Percentiles rank a stretch among this genome's conserved stretches.
Evolutionary conservation across 1,139 yeast genomes (phyloP).

Genomic region (Yamadazyma mexicana): DNA sequence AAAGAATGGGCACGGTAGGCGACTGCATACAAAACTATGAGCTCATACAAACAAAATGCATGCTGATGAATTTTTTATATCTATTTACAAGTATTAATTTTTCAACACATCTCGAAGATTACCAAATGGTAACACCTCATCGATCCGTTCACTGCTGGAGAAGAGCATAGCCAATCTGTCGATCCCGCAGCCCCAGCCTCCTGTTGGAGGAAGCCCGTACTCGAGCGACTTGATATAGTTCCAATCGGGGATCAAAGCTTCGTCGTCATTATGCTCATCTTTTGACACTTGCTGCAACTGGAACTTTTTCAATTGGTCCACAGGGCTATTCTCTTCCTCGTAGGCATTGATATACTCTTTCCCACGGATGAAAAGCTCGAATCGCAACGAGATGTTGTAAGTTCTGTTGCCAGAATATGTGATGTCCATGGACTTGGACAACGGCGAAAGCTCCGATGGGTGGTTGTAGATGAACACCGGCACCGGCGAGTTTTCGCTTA

Average conservation of each 20-base stretch:
- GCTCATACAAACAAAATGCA: no score
- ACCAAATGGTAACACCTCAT: constrained; percentile 82
- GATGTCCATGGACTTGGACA: constrained; percentile 64
- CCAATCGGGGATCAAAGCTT: constrained; percentile 70
- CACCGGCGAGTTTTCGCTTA: constrained; percentile 21
- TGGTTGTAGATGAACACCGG: constrained; percentile 83
- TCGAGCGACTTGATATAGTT: constrained; percentile 75
- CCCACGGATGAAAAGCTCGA: constrained; percentile 80
- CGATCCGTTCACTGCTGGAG: constrained; percentile 65
- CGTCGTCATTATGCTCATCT: constrained; percentile 53
- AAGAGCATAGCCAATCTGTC: constrained; percentile 86
- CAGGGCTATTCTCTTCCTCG: constrained; percentile 93
- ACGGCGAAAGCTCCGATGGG: constrained; percentile 83
- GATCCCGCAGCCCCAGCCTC: constrained; percentile 96
- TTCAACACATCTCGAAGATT: constrained; percentile 62
- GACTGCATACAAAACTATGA: no score
- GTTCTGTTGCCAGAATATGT: constrained; percentile 22
- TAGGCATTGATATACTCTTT: constrained; percentile 90
- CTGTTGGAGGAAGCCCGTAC: constrained; percentile 95
- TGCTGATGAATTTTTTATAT: no score
- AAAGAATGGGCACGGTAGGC: no score
- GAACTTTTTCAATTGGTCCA: constrained; percentile 63
- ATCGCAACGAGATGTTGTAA: constrained; percentile 61
- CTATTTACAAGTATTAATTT: constrained; percentile 5
- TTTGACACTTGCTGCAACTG: constrained; percentile 51